phyloP scores from a whole-genome alignment of 2,329 filamentous ascomycete species.

The Fusarium cyanostomum region DNA sequence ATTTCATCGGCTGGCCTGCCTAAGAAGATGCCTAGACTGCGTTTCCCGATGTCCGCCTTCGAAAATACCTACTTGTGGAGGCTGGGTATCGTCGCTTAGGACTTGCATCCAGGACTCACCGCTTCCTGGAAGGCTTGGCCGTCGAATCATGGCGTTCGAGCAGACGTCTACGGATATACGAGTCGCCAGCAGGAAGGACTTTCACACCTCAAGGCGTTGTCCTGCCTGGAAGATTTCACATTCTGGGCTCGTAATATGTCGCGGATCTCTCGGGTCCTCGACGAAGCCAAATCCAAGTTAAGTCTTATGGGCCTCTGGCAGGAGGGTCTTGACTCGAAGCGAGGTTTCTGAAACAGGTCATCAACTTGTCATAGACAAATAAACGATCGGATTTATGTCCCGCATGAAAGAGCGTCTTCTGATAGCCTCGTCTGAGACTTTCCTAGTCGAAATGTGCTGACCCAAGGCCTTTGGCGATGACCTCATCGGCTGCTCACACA shows the following conservation, averaged over 20 bases:
- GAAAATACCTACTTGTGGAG: not conserved
- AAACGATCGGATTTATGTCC: too few species aligned
- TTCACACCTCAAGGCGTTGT: not conserved
- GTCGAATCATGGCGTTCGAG: not conserved
- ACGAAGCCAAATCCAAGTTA: too few species aligned
- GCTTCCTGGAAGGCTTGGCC: not conserved
- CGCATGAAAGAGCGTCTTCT: too few species aligned
- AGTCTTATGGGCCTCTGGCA: too few species aligned
- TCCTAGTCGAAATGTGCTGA: conserved; percentile 31
- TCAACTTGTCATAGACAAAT: not conserved
- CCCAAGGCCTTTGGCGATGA: conserved; percentile 27
- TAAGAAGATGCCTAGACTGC: not conserved
- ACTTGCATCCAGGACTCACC: conserved; percentile 18
- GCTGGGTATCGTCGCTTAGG: conserved; percentile 2
- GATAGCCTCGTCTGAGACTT: too few species aligned
- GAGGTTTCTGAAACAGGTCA: not conserved
- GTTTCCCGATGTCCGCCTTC: not conserved
- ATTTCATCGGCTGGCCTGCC: not conserved
- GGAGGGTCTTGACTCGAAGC: not conserved
- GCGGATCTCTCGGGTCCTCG: too few species aligned
- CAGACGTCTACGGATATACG: not conserved
- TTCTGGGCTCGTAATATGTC: too few species aligned
- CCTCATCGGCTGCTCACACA: conserved; percentile 37
- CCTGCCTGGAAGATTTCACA: not conserved
- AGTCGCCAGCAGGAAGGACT: not conserved